Conservation (phyloP, 495 filamentous ascomycete genomes). For the Neurospora pannonica region DNA sequence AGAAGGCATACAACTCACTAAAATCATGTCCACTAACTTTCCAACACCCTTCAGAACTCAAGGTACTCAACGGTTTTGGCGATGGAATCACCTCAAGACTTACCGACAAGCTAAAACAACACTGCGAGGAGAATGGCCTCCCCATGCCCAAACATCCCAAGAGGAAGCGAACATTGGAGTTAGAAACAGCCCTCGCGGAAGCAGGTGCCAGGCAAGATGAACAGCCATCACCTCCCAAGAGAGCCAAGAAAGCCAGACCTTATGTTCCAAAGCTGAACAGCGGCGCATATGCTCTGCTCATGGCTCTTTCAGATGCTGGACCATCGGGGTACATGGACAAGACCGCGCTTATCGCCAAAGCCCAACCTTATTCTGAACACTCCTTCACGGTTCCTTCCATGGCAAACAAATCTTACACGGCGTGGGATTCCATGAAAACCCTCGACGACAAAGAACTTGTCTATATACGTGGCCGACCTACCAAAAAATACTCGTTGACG, state of each 20-base stretch:
- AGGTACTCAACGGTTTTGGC: constrained; percentile 64
- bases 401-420: constrained; percentile 63
- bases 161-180: constrained; percentile 16
- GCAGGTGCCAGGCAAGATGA: constrained; percentile 19
- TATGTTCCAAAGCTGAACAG: constrained; percentile 67
- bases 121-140: constrained; percentile 60
- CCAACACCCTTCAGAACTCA: constrained; percentile 63
- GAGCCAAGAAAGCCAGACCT: constrained; percentile 50
- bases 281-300: constrained; percentile 64
- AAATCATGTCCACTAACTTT: constrained; percentile 69
- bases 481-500: constrained; percentile 59
- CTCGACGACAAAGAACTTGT: constrained; percentile 67
- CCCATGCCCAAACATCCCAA: constrained; percentile 56
- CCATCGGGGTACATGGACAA: constrained; percentile 52
- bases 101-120: constrained; percentile 54
- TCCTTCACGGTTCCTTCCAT: constrained; percentile 64
- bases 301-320: constrained; percentile 55
- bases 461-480: constrained; percentile 58
- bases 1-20: constrained; percentile 72
- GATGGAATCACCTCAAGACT: constrained; percentile 60
- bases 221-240: constrained; percentile 50
- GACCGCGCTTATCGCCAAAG: constrained; percentile 54
- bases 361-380: constrained; percentile 64
- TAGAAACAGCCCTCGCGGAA: constrained; percentile 9
- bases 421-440: constrained; percentile 81